These are phyloP conservation scores for Trichoderma sp. DNA, from an alignment of 2,329 filamentous ascomycete species.

Conservation along the genomic window DNA sequence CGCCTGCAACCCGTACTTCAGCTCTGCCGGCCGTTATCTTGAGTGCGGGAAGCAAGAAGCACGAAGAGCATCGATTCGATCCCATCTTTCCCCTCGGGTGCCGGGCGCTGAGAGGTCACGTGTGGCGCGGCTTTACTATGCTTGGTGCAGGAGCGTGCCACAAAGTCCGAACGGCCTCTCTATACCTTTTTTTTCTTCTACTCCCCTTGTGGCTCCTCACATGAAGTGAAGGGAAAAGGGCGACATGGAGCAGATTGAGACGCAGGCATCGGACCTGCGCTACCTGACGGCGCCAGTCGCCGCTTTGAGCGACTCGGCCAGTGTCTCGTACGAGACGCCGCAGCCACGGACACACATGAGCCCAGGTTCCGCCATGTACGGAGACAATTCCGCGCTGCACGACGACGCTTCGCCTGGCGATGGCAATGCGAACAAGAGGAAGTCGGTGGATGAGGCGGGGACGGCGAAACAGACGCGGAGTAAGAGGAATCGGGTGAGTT, in stretches of 20 bases:
- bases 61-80: background rate
- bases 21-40: background rate
- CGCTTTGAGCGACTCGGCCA: conserved; percentile 33
- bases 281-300: conserved; percentile 45
- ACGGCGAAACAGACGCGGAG: conserved; percentile 58
- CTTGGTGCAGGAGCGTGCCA: background rate
- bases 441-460: conserved; percentile 45
- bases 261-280: conserved; percentile 56
- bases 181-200: background rate
- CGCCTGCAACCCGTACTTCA: background rate
- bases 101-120: background rate
- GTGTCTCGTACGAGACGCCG: conserved; percentile 38
- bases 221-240: background rate
- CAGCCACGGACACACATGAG: conserved; percentile 36
- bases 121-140: conserved; percentile 15
- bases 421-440: conserved; percentile 38
- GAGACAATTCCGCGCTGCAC: conserved; percentile 51
- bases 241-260: conserved; percentile 56
- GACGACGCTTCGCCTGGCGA: conserved; percentile 25
- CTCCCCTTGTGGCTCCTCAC: background rate
- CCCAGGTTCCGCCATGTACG: conserved; percentile 44
- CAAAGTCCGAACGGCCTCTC: background rate
- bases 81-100: background rate
- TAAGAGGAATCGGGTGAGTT: conserved; percentile 60
- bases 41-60: background rate